Conservation (phyloP, 352 stramenopile species). For the Phytophthora sansomeana region DNA sequence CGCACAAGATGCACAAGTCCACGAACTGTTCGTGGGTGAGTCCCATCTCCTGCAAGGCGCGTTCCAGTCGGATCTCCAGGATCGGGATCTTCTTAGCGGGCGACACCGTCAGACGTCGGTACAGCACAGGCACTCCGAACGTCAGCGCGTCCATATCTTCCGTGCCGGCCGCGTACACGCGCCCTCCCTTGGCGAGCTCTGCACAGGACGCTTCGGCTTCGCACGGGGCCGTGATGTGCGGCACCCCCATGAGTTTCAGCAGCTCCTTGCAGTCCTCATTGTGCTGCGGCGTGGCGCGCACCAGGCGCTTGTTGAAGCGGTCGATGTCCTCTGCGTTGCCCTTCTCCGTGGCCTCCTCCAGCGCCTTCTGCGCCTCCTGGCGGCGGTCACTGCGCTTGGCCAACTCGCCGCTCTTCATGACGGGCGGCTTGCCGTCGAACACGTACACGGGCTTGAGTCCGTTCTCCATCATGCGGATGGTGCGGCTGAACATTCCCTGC, state of each 20-base stretch:
- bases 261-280: constrained; percentile 95
- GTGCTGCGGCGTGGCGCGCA: constrained; percentile 92
- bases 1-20: constrained; percentile 98
- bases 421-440: constrained; percentile 99
- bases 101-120: constrained; percentile 92
- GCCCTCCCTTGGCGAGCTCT: constrained; percentile 91
- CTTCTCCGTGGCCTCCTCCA: constrained; percentile 88
- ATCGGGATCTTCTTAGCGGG: constrained; percentile 92
- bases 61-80: constrained; percentile 91
- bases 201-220: constrained; percentile 99
- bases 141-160: constrained; percentile 99
- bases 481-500: constrained; percentile 98
- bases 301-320: constrained; percentile 93
- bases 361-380: constrained; percentile 85
- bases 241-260: constrained; percentile 95
- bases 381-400: constrained; percentile 93
- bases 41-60: constrained; percentile 93
- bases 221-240: constrained; percentile 96
- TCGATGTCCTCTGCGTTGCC: constrained; percentile 93
- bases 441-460: constrained; percentile 99
- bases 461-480: constrained; percentile 98
- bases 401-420: constrained; percentile 97
- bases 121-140: constrained; percentile 96
- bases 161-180: constrained; percentile 96
- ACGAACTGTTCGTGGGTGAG: constrained; percentile 97